phyloP scores from a whole-genome alignment of 176 grass and related monocot species.

The Carex cristatella region DNA sequence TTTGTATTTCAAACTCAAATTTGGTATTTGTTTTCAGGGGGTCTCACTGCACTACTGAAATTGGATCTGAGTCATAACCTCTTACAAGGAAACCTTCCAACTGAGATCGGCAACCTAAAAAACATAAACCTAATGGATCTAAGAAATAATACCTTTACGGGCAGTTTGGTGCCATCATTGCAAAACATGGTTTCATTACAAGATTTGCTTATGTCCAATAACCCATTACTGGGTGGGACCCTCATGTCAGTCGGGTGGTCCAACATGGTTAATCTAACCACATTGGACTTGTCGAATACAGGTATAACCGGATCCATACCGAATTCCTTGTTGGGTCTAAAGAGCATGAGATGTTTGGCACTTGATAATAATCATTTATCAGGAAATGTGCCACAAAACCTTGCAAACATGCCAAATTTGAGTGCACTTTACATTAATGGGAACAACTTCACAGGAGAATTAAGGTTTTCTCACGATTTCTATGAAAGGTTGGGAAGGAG shows the following conservation, averaged over 20 bases:
- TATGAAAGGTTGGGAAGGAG: conserved; percentile 70
- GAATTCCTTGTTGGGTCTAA: conserved; percentile 41
- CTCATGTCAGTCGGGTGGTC: conserved; percentile 36
- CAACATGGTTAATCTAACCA: conserved; percentile 41
- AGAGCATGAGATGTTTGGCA: conserved; percentile 60
- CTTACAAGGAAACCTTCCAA: conserved; percentile 46
- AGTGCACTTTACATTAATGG: conserved; percentile 79
- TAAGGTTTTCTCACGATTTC: conserved; percentile 56
- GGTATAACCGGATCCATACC: conserved; percentile 50
- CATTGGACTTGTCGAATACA: conserved; percentile 52
- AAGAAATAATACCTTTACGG: conserved; percentile 71
- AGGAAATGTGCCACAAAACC: conserved; percentile 42
- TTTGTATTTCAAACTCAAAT: conserved; percentile 35
- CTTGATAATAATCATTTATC: conserved; percentile 64
- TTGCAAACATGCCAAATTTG: conserved; percentile 50
- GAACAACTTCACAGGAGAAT: conserved; percentile 70
- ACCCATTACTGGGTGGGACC: conserved; percentile 48
- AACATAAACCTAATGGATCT: conserved; percentile 69
- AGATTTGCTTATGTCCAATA: conserved; percentile 71
- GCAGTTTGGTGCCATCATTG: conserved; percentile 29
- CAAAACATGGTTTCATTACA: conserved; percentile 43
- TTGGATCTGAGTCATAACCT: conserved; percentile 79
- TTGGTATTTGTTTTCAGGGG: conserved; percentile 59
- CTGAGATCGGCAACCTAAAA: conserved; percentile 38
- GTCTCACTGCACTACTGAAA: conserved; percentile 55